Evolutionary conservation across 2,329 filamentous ascomycete species (phyloP).

Genomic region (Thelonectria blattea): DNA sequence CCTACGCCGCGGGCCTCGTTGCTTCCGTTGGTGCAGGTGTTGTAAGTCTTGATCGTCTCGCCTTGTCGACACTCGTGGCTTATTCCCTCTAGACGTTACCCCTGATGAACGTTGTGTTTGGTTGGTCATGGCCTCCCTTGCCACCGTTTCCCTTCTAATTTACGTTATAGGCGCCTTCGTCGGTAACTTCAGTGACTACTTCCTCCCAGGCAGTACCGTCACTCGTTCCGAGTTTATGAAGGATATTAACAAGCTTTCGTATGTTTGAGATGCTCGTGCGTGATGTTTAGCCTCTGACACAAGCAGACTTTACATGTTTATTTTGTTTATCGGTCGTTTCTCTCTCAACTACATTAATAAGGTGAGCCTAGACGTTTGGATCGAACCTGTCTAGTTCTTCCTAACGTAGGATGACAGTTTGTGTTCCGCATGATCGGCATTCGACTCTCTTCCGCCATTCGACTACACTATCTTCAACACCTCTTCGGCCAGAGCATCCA

Average conservation of each 20-base stretch:
- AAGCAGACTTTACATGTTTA: conserved; percentile 69
- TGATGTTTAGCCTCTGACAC: neutral
- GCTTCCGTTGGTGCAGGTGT: conserved; percentile 59
- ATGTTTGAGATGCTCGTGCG: conserved; percentile 26
- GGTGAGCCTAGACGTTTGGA: conserved; percentile 36
- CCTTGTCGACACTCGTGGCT: conserved; percentile 3
- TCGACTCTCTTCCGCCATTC: conserved; percentile 64
- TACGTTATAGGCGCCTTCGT: conserved; percentile 48
- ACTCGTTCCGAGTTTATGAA: conserved; percentile 48
- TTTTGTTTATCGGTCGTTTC: conserved; percentile 72
- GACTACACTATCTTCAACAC: conserved; percentile 68
- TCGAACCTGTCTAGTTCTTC: neutral
- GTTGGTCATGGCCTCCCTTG: conserved; percentile 35
- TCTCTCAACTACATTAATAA: conserved; percentile 67
- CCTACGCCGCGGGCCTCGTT: conserved; percentile 54
- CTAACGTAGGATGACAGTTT: conserved; percentile 49
- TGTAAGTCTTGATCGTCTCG: conserved; percentile 12
- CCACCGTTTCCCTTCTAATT: neutral
- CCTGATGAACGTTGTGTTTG: conserved; percentile 65
- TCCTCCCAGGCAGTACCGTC: conserved; percentile 39
- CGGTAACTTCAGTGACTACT: conserved; percentile 55
- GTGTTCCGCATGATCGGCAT: conserved; percentile 67
- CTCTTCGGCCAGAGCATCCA: conserved; percentile 71
- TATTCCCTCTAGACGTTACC: conserved; percentile 53
- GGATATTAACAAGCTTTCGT: conserved; percentile 54